Conservation (phyloP, 805 yeast species). For the Hemisphaericaspora nanyangensis region DNA sequence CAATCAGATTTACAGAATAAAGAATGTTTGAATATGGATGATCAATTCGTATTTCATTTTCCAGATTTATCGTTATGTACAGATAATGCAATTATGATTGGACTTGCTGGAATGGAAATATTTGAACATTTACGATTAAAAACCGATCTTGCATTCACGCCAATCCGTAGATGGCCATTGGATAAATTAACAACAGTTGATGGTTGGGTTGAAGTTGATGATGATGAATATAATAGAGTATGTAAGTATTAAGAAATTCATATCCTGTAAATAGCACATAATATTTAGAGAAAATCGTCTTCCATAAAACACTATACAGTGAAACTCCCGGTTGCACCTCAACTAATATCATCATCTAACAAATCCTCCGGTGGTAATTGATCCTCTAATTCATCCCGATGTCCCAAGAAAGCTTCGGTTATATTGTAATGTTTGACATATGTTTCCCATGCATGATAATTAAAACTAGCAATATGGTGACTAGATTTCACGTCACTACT, state of each 20-base stretch:
- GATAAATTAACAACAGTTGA: constrained; percentile 43
- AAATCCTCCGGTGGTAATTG: constrained; percentile 17
- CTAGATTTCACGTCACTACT: constrained; percentile 24
- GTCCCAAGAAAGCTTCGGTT: constrained; percentile 49
- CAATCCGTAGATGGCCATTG: constrained; percentile 82
- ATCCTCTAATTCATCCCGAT: constrained; percentile 32
- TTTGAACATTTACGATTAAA: constrained; percentile 50
- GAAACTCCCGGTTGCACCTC: too few relatives aligned
- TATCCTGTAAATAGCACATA: neutral
- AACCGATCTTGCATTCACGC: constrained; percentile 55
- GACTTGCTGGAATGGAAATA: constrained; percentile 93
- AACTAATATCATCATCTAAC: neutral
- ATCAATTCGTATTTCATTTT: constrained; percentile 44
- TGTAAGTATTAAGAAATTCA: constrained; percentile 3
- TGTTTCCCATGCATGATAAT: constrained; percentile 60
- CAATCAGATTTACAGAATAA: constrained; percentile 26
- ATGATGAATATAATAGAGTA: constrained; percentile 15
- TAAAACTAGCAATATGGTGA: constrained; percentile 76
- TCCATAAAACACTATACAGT: neutral
- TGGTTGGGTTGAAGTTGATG: constrained; percentile 45
- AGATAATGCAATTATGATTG: constrained; percentile 96
- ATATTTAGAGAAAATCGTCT: neutral
- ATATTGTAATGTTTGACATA: constrained; percentile 55
- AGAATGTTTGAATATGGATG: neutral
- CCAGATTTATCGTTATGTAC: constrained; percentile 78